These are phyloP conservation scores for Spiromastix sp. DNA, from an alignment of 2,329 filamentous ascomycete genomes.

Conservation along the genomic window DNA sequence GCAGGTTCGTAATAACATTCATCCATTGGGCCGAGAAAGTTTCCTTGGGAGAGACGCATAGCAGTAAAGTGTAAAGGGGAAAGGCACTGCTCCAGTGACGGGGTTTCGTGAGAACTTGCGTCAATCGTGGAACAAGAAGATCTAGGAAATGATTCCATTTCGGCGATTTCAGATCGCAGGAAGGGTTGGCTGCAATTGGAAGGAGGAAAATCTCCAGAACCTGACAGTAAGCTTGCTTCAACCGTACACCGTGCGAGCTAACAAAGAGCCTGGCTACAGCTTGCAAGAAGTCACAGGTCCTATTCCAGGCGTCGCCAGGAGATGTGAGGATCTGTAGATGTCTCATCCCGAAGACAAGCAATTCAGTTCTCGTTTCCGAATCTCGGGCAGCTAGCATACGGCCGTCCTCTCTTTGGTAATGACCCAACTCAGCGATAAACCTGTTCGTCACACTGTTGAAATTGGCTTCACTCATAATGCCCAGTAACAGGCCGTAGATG, in stretches of 20 bases:
- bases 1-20: slow-evolving; percentile 64
- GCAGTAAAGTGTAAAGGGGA: slow-evolving; percentile 72
- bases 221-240: slow-evolving; percentile 93
- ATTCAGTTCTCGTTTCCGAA: slow-evolving; percentile 67
- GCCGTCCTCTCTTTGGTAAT: slow-evolving; percentile 63
- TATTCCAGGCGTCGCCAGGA: slow-evolving; percentile 67
- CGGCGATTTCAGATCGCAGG: slow-evolving; percentile 63
- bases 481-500: slow-evolving; percentile 81
- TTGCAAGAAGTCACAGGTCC: slow-evolving; percentile 80
- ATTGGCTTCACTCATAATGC: slow-evolving; percentile 91
- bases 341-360: slow-evolving; percentile 85
- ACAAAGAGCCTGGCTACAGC: slow-evolving; percentile 72
- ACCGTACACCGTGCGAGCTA: slow-evolving; percentile 72
- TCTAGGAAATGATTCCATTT: slow-evolving; percentile 83
- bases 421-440: slow-evolving; percentile 72
- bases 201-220: slow-evolving; percentile 78
- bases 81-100: slow-evolving; percentile 87
- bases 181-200: slow-evolving; percentile 73
- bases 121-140: slow-evolving; percentile 64
- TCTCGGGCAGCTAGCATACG: slow-evolving; percentile 42
- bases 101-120: slow-evolving; percentile 80
- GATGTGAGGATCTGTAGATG: slow-evolving; percentile 68
- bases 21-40: slow-evolving; percentile 80
- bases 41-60: slow-evolving; percentile 81
- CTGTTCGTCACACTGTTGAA: slow-evolving; percentile 74